A percentile compares a stretch with the other conserved stretches of the same genome.
Conservation (phyloP, 2,329 filamentous ascomycete species). For the Septoria petroselini region DNA sequence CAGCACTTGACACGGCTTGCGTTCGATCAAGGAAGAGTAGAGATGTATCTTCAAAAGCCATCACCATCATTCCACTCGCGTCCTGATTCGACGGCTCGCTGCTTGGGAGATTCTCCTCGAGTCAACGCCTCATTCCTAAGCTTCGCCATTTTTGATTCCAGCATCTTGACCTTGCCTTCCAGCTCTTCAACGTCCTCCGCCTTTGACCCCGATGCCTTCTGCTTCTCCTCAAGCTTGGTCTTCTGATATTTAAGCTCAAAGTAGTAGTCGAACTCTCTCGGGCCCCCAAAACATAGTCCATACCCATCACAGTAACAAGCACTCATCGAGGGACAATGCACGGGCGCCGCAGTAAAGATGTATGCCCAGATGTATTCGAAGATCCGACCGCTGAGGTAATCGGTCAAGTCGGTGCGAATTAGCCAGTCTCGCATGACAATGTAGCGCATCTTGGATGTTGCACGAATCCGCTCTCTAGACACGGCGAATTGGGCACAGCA, state of each 20-base stretch:
- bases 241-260: slow-evolving; percentile 47
- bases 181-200: slow-evolving; percentile 42
- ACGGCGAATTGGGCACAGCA: slow-evolving; percentile 65
- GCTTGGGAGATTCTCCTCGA: slow-evolving; percentile 51
- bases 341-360: slow-evolving; percentile 54
- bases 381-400: slow-evolving; percentile 57
- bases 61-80: slow-evolving; percentile 56
- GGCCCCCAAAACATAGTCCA: slow-evolving; percentile 58
- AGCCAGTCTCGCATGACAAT: slow-evolving; percentile 61
- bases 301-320: slow-evolving; percentile 64
- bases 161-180: slow-evolving; percentile 44
- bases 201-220: slow-evolving; percentile 45
- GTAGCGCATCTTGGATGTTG: slow-evolving; percentile 53
- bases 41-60: slow-evolving; percentile 46
- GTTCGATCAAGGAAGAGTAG: too few species aligned
- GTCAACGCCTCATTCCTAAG: slow-evolving; percentile 47
- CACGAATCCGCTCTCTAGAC: slow-evolving; percentile 55
- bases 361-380: slow-evolving; percentile 66
- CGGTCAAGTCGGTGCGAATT: slow-evolving; percentile 54
- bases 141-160: slow-evolving; percentile 44
- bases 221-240: slow-evolving; percentile 42
- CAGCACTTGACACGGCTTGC: too few species aligned
- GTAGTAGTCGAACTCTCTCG: slow-evolving; percentile 50
- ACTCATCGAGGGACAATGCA: slow-evolving; percentile 53
- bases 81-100: slow-evolving; percentile 53